Conservation (phyloP, 2,329 filamentous ascomycete species). For the Colletotrichum higginsianum region DNA sequence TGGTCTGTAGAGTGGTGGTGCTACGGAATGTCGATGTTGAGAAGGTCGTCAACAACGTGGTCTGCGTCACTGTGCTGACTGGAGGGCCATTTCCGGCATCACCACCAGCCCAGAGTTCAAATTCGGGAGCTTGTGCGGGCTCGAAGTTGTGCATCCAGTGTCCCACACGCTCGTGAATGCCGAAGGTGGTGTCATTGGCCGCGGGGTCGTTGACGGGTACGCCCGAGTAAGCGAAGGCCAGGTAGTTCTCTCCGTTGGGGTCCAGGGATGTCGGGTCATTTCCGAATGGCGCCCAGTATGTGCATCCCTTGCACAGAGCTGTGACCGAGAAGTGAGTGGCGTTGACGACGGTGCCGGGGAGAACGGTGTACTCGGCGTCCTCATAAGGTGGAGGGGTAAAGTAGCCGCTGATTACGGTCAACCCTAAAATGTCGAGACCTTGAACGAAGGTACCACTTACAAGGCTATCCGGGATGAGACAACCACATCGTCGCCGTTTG, state of each 20-base stretch:
- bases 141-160: constrained; percentile 58
- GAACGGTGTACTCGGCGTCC: constrained; percentile 52
- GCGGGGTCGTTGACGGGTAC: constrained; percentile 55
- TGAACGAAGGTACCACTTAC: constrained; percentile 46
- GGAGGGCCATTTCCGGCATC: constrained; percentile 32
- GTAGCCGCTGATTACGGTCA: constrained; percentile 50
- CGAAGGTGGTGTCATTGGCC: constrained; percentile 54
- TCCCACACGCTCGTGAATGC: constrained; percentile 60
- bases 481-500: constrained; percentile 55
- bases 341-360: constrained; percentile 54
- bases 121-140: constrained; percentile 52
- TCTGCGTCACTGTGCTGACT: constrained; percentile 22
- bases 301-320: constrained; percentile 56
- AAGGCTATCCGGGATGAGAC: constrained; percentile 55
- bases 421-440: not conserved
- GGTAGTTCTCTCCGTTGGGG: constrained; percentile 53
- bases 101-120: constrained; percentile 48
- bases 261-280: constrained; percentile 56
- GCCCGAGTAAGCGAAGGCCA: constrained; percentile 58
- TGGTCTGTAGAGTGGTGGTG: constrained; percentile 35
- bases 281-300: constrained; percentile 59
- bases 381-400: constrained; percentile 51
- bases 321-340: constrained; percentile 55
- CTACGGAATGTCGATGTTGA: constrained; percentile 34
- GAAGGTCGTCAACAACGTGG: constrained; percentile 31